Conservation (phyloP, 352 stramenopile species). For the Globisporangium mamillatum region DNA sequence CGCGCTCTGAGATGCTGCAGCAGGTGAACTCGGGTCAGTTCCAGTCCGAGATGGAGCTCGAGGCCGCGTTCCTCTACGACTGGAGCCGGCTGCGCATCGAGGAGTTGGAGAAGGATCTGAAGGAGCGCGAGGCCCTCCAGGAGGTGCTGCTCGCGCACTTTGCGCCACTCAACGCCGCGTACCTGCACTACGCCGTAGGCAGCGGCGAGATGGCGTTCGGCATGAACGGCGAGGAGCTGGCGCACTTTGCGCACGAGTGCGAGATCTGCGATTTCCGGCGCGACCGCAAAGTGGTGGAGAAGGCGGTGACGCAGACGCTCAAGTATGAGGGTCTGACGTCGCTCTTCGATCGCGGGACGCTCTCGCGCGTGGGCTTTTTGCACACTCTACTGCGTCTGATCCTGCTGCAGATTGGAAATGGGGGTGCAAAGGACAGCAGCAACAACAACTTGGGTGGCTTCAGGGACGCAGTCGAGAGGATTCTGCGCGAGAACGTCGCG, state of each 20-base stretch:
- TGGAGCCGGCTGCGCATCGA: constrained; percentile 57
- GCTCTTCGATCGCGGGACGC: constrained; percentile 43
- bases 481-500: constrained; percentile 39
- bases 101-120: constrained; percentile 47
- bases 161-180: constrained; percentile 47
- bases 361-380: constrained; percentile 69
- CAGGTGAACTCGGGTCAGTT: constrained; percentile 79
- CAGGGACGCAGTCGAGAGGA: constrained; percentile 39
- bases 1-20: constrained; percentile 60
- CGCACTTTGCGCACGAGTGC: constrained; percentile 78
- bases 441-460: constrained; percentile 19
- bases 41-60: constrained; percentile 74
- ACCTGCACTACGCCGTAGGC: constrained; percentile 77
- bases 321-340: constrained; percentile 43
- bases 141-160: constrained; percentile 61
- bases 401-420: constrained; percentile 9
- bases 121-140: constrained; percentile 46
- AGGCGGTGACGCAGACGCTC: constrained; percentile 35
- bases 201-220: constrained; percentile 60
- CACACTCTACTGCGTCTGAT: constrained; percentile 57
- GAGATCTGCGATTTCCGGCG: constrained; percentile 37
- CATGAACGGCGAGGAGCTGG: constrained; percentile 64
- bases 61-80: constrained; percentile 81
- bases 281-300: constrained; percentile 36
- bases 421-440: constrained; percentile 16